Evolutionary conservation across 345 rosid genomes (phyloP).

Genomic region (Lumnitzera racemosa): DNA sequence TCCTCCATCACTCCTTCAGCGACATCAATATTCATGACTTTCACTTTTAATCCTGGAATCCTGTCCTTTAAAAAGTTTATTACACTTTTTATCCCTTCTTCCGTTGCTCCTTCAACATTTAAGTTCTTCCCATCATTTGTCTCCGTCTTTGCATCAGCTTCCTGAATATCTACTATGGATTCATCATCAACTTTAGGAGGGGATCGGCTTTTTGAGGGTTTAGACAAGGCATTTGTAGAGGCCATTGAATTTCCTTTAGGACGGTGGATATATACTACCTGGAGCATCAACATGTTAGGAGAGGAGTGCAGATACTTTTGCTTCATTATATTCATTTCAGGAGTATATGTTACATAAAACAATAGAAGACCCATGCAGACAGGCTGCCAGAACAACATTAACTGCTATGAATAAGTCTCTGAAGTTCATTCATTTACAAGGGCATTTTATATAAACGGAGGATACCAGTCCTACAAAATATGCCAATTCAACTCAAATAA

Average conservation of each 20-base stretch:
- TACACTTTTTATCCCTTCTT: slow-evolving; percentile 88
- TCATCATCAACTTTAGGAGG: slow-evolving; percentile 37
- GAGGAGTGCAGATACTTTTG: too few relatives aligned
- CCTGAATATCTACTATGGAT: slow-evolving; percentile 44
- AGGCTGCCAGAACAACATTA: too few relatives aligned
- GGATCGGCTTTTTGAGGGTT: slow-evolving; percentile 35
- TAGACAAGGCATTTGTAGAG: slow-evolving; percentile 30
- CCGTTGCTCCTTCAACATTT: slow-evolving; percentile 67
- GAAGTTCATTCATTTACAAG: too few relatives aligned
- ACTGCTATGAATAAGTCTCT: too few relatives aligned
- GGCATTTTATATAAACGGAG: too few relatives aligned
- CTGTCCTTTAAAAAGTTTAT: slow-evolving; percentile 86
- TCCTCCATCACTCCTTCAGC: slow-evolving; percentile 50
- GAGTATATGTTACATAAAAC: too few relatives aligned
- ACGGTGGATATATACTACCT: slow-evolving; percentile 79
- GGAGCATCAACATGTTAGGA: slow-evolving; percentile 8
- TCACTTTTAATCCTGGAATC: slow-evolving; percentile 87
- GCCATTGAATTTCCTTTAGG: slow-evolving; percentile 40
- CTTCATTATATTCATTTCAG: too few relatives aligned
- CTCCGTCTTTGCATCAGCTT: slow-evolving; percentile 55
- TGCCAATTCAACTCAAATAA: too few relatives aligned
- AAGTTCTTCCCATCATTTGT: slow-evolving; percentile 55
- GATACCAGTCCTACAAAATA: too few relatives aligned
- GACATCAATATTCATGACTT: slow-evolving; percentile 55
- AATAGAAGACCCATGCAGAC: too few relatives aligned